These are phyloP conservation scores for Aspergillus fumigatus DNA, from an alignment of 2,329 filamentous ascomycete genomes.

Conservation along the genomic window DNA sequence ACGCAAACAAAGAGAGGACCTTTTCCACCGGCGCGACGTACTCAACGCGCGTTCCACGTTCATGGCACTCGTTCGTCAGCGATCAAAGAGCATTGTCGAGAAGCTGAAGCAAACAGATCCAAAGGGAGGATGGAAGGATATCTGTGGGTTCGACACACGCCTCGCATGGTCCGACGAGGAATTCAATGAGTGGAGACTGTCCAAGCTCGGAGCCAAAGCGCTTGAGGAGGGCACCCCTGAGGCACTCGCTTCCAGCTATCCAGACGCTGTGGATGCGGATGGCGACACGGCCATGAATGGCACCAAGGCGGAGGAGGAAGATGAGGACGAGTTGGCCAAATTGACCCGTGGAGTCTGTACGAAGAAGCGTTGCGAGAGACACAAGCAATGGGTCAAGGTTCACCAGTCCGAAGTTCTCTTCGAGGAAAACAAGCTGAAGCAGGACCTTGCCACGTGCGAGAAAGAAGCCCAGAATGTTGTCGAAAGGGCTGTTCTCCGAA, in stretches of 20 bases:
- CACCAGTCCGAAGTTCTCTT: slow-evolving; percentile 44
- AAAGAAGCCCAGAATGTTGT: slow-evolving; percentile 38
- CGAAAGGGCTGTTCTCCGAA: slow-evolving; percentile 42
- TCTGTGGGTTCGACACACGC: slow-evolving; percentile 46
- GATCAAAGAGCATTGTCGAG: slow-evolving; percentile 41
- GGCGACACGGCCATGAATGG: slow-evolving; percentile 35
- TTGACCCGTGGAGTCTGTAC: slow-evolving; percentile 42
- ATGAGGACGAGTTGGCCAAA: slow-evolving; percentile 27
- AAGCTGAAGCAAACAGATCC: slow-evolving; percentile 42
- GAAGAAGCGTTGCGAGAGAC: slow-evolving; percentile 46
- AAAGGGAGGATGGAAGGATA: slow-evolving; percentile 44
- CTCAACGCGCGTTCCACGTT: slow-evolving; percentile 41
- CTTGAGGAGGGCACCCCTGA: slow-evolving; percentile 37
- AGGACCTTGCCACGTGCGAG: slow-evolving; percentile 37
- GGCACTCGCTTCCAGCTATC: slow-evolving; percentile 25
- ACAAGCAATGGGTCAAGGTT: slow-evolving; percentile 46
- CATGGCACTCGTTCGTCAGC: slow-evolving; percentile 38
- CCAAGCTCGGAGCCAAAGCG: slow-evolving; percentile 33
- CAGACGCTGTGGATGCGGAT: slow-evolving; percentile 22
- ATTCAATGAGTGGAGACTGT: slow-evolving; percentile 44
- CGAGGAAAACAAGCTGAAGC: slow-evolving; percentile 37
- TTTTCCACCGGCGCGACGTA: slow-evolving; percentile 36
- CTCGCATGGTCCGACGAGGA: slow-evolving; percentile 47
- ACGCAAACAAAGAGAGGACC: slow-evolving; percentile 28
- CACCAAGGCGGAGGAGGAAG: slow-evolving; percentile 20